Percentiles rank a stretch among this genome's conserved stretches.
Evolutionary conservation across 1,139 yeast species (phyloP).

Genomic region (Pichia sp.): DNA sequence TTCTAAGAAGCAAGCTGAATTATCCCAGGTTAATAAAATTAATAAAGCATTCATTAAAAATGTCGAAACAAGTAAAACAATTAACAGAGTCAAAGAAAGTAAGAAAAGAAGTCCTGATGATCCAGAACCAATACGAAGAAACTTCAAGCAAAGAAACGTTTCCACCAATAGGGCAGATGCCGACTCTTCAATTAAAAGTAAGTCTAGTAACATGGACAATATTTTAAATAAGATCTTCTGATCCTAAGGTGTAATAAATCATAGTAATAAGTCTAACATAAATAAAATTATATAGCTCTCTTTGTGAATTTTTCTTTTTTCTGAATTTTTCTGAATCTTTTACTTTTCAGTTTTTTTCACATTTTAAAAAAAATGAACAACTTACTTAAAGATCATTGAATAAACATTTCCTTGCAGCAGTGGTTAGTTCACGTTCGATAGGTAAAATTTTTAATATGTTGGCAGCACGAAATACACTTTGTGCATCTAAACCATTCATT

Average conservation of each 20-base stretch:
- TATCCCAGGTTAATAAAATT: conserved; percentile 80
- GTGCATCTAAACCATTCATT: neutral
- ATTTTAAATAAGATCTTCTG: conserved; percentile 37
- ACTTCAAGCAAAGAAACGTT: conserved; percentile 58
- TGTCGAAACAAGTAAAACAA: conserved; percentile 81
- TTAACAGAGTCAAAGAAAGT: conserved; percentile 52
- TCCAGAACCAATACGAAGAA: conserved; percentile 38
- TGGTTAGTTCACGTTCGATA: neutral
- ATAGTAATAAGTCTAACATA: too few species aligned
- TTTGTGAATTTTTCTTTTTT: too few species aligned
- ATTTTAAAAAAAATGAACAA: too few species aligned
- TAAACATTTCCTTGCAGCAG: neutral
- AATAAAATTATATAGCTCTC: too few species aligned
- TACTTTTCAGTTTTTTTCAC: neutral
- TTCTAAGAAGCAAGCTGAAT: conserved; percentile 78
- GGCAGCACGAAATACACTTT: neutral
- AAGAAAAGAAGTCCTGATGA: conserved; percentile 19
- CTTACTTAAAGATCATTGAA: too few species aligned
- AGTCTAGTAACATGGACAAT: conserved; percentile 37
- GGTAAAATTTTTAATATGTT: neutral
- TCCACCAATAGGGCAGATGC: conserved; percentile 64
- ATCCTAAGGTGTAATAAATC: neutral
- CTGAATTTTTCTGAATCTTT: neutral
- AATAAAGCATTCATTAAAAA: conserved; percentile 78
- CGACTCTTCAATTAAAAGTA: conserved; percentile 39